phyloP scores from a whole-genome alignment of 768 basidiomycete genomes.

The Rhodocollybia butyracea region DNA sequence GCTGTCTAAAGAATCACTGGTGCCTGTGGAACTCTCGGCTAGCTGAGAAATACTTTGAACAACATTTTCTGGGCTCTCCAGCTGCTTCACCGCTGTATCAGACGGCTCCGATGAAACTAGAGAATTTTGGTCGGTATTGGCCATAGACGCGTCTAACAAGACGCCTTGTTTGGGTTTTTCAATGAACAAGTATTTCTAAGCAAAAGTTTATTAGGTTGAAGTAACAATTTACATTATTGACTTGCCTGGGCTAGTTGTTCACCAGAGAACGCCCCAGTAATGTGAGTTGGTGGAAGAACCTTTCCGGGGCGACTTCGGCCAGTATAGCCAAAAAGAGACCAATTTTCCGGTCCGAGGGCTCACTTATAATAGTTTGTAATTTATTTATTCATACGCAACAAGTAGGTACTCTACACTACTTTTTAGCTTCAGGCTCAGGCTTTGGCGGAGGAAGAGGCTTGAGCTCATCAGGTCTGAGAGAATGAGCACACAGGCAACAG shows the following conservation, averaged over 20 bases:
- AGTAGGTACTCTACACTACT: slow-evolving; percentile 34
- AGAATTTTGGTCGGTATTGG: slow-evolving; percentile 52
- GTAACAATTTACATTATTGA: neutral
- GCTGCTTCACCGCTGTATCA: slow-evolving; percentile 30
- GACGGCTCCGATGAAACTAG: slow-evolving; percentile 43
- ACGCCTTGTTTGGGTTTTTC: slow-evolving; percentile 34
- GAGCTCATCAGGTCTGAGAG: slow-evolving; percentile 58
- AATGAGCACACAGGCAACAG: neutral
- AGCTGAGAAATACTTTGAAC: neutral
- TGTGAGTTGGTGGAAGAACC: neutral
- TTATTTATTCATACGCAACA: neutral
- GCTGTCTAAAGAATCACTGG: slow-evolving; percentile 4
- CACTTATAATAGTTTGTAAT: neutral
- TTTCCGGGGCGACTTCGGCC: neutral
- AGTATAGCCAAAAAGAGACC: neutral
- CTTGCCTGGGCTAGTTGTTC: slow-evolving; percentile 36
- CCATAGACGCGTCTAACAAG: slow-evolving; percentile 77
- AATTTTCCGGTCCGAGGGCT: neutral
- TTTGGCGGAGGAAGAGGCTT: slow-evolving; percentile 73
- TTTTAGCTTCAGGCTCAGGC: slow-evolving; percentile 70
- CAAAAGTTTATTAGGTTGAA: neutral
- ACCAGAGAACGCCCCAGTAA: slow-evolving; percentile 24
- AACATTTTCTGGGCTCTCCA: slow-evolving; percentile 23
- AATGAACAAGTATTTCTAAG: neutral
- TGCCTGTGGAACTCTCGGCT: neutral